Conservation (phyloP, 106 monocot genomes). For the Agapanthus africanus region DNA sequence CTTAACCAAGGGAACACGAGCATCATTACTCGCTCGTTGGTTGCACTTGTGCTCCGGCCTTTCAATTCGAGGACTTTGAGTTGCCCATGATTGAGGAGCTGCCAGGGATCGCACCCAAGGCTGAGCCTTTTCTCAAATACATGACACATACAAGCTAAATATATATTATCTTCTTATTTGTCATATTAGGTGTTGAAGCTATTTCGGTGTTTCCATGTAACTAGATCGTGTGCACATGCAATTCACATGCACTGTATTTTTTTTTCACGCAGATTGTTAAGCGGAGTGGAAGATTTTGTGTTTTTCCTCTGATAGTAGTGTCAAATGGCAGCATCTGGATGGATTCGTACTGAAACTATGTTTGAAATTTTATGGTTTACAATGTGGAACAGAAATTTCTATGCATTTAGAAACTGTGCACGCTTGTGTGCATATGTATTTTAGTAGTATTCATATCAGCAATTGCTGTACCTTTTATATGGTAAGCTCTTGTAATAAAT, state of each 20-base stretch:
- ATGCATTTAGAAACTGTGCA: too few species aligned
- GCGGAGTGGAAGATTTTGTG: not conserved
- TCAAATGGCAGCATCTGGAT: not conserved
- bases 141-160: slow-evolving; percentile 9
- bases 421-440: too few species aligned
- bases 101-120: slow-evolving; percentile 36
- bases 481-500: too few species aligned
- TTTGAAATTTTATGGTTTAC: not conserved
- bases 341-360: not conserved
- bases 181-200: not conserved
- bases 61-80: slow-evolving; percentile 89
- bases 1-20: slow-evolving; percentile 56
- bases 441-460: too few species aligned
- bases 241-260: too few species aligned
- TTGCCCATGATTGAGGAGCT: slow-evolving; percentile 33
- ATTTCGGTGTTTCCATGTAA: too few species aligned
- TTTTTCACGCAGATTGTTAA: too few species aligned
- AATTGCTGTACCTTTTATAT: too few species aligned
- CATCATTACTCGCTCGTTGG: slow-evolving; percentile 80
- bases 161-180: not conserved
- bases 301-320: not conserved
- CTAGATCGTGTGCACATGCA: too few species aligned
- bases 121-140: slow-evolving; percentile 52
- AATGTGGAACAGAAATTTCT: too few species aligned
- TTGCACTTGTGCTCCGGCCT: slow-evolving; percentile 83